Base-by-base conservation (phyloP, 441 rosid genomes). In the Bruguiera hainesii region DNA sequence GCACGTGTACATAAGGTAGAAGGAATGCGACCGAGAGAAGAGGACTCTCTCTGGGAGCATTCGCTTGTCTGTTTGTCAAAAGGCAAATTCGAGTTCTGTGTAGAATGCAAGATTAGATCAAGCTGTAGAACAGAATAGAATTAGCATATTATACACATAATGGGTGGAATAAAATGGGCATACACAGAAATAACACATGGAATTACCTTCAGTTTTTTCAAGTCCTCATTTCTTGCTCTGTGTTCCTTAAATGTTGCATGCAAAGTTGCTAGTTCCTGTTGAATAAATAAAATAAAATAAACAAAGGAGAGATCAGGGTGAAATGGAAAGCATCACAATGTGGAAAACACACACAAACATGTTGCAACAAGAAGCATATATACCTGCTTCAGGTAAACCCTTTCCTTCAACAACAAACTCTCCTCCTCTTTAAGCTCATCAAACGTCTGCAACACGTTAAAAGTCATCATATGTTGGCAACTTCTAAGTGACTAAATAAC, bases 391-490 rank as follows among this genome's bases (percentile, higher is more conserved):
- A 93, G 84, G 63, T 72, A 48, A 10, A 67, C 28, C 72, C 82
- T 84, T 76, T 93, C 96, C 73, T 86, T 81, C 77, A 87, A 59
- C 57, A 86, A 81, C 69, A 70, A 60, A 57, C 26, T 75, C 75
- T 86, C 96, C 78, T 86, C 96, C 46, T 77, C 82, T 67, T 82
- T 85, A 18, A 93, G 96, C 75, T 86, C 94, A 61, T 84, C 88
- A 79, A 83, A 86, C 6, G 97, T 86, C 98, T 93, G 86, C 29
- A 65, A 66, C 26, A 61, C 57, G 29, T 35, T 64, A 63, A 28
- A 33, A 49, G 35, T 37, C 18, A 16, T 9, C 31, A 33, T n/a
- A 52, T n/a, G 46, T 28, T 18, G 28, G 30, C 37, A 37, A 21
- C 46, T 28, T 26, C 2, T 10, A 7, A 33, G 37, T 33, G 37